Base-by-base conservation (phyloP, 1,139 yeast species). In the Yamadazyma blattariae region DNA sequence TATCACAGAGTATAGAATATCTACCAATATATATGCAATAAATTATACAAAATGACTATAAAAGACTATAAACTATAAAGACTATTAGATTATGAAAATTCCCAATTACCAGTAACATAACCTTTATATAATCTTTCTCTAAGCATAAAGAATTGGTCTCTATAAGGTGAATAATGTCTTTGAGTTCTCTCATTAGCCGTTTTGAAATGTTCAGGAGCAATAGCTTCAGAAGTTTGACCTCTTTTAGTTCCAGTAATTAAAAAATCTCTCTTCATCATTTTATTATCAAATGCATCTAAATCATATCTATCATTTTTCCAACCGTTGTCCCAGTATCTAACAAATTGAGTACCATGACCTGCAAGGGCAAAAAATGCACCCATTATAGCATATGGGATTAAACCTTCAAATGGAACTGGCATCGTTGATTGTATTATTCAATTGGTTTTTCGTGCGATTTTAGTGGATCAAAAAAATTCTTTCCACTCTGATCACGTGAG, bases 171-270 rank as follows among this genome's bases (percentile, higher is more conserved):
- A 61, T 67, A 68, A 64, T 65, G 69, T 56, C 67, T 57, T 52
- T 67, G 71, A 36, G 56, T 50, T 40, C 52, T 51, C 37, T 50
- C 49, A 25, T 62, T 59, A 24, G 66, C 51, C n/a, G 70, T 64
- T 52, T 64, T 67, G 59, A 67, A 86, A 32, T 72, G 74, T 45
- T 82, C 90, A 26, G 90, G 89, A 9, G 95, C 95, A 34, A 73
- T 62, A 7, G 90, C 74, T 36, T 73, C 77, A 45, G 77, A 79
- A 34, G 74, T 61, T 57, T 85, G 94, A 18, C 82, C 90, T 54
- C 95, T 72, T 50, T 65, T 69, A 30, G 71, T 71, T 17, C 95
- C 95, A 9, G 95, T 86, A 51, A 86, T 65, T 47, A 89, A 70
- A 55, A 76, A 71, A 58, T 86, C 95, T 54, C 95, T 72, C 48